Percentiles rank a stretch among this genome's conserved stretches.
phyloP scores from a whole-genome alignment of 139 green algal species.

The Tetratostichococcus sp. region DNA sequence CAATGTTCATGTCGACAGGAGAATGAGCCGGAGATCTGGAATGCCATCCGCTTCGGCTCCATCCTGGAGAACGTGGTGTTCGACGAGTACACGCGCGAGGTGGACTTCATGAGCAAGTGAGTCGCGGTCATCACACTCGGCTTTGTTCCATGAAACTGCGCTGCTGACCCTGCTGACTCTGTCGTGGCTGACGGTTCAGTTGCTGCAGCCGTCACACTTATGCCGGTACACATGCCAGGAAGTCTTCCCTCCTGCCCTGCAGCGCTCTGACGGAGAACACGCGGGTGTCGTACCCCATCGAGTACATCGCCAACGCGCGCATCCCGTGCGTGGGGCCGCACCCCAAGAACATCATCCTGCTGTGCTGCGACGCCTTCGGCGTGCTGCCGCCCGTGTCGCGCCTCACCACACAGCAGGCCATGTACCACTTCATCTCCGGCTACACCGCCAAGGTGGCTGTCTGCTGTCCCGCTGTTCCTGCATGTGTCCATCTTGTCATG shows the following conservation, averaged over 20 bases:
- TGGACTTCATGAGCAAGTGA: slow-evolving; percentile 60
- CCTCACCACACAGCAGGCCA: slow-evolving; percentile 86
- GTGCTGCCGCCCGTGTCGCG: slow-evolving; percentile 85
- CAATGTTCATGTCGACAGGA: too few species aligned
- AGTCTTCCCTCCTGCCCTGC: background rate
- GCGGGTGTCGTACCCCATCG: slow-evolving; percentile 89
- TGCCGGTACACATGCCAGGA: background rate
- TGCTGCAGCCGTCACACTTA: too few species aligned
- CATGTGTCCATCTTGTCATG: too few species aligned
- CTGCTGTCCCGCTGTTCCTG: too few species aligned
- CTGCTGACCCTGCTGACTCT: too few species aligned
- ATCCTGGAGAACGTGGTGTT: slow-evolving; percentile 94
- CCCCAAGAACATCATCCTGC: slow-evolving; percentile 86
- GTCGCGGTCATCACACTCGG: background rate
- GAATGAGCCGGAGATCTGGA: slow-evolving; percentile 88
- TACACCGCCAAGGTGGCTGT: slow-evolving; percentile 91
- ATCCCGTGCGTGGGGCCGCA: slow-evolving; percentile 87
- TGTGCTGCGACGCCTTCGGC: slow-evolving; percentile 91
- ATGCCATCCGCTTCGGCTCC: slow-evolving; percentile 83
- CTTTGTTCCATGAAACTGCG: too few species aligned
- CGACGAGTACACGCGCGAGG: slow-evolving; percentile 53
- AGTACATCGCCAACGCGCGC: slow-evolving; percentile 88
- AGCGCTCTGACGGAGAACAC: slow-evolving; percentile 88
- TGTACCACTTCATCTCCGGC: slow-evolving; percentile 96
- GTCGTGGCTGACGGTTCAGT: too few species aligned